phyloP scores from a whole-genome alignment of 1,284 basidiomycete species.

The Pisolithus thermaeus region DNA sequence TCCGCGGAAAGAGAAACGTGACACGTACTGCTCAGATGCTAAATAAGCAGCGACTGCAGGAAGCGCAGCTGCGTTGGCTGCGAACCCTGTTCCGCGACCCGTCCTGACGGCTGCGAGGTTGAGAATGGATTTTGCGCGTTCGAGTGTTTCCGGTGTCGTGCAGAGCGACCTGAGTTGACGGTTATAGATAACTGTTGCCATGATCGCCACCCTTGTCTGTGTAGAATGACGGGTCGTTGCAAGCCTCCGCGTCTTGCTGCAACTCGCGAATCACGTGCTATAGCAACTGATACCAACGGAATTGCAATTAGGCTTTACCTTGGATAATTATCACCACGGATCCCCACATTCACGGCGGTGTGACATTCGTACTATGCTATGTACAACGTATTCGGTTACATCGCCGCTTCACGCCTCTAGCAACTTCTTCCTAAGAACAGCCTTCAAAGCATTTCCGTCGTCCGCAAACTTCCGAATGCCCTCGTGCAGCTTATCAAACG shows the following conservation, averaged over 20 bases:
- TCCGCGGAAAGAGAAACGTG: background rate
- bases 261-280: too few relatives aligned
- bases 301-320: too few relatives aligned
- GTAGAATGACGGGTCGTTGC: too few relatives aligned
- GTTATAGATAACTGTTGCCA: constrained; percentile 15
- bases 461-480: constrained; percentile 96
- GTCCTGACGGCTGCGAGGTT: constrained; percentile 20
- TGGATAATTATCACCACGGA: too few relatives aligned
- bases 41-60: constrained; percentile 27
- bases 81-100: constrained; percentile 23
- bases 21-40: constrained; percentile 25
- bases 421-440: constrained; percentile 77
- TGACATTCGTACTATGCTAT: too few relatives aligned
- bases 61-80: constrained; percentile 16
- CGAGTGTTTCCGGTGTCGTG: constrained; percentile 15
- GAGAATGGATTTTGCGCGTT: constrained; percentile 20
- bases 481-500: constrained; percentile 93
- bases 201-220: background rate
- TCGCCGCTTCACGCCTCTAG: background rate
- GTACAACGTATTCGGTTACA: too few relatives aligned
- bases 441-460: constrained; percentile 89
- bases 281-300: too few relatives aligned
- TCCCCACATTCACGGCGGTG: too few relatives aligned
- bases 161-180: constrained; percentile 17
- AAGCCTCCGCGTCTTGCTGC: too few relatives aligned